Base-by-base conservation (phyloP, 306 rosid species). In the Argentina anserina region DNA sequence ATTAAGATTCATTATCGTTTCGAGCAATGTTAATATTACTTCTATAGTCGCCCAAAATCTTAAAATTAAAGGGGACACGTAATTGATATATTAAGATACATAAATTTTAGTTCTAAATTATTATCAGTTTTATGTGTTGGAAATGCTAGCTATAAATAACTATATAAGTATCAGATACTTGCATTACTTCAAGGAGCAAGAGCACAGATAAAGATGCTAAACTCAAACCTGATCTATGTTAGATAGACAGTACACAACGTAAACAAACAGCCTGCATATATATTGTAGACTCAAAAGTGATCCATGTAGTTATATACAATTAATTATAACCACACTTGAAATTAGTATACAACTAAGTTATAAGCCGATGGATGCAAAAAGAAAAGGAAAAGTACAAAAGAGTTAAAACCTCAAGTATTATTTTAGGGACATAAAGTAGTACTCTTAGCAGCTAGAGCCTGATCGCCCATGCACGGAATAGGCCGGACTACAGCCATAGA, bases 401-500 rank as follows among this genome's bases (percentile, higher is more conserved):
- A 69, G 25, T 70, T 74, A 76, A 52, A 21, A 56, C 66, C 80
- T 63, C 68, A 71, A 29, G 29, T 59, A 46, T 71, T 31, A 43
- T 58, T 60, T 52, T 8, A 33, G 29, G 26, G 65, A n/a, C 46
- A 21, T 9, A 26, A 8, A 36, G 34, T 3, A 52, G 37, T 12
- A 8, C 21, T 23, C 53, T 36, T 15, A 70, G 31, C n/a, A n/a
- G 75, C 74, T n/a, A 23, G 4, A 37, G 39, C 52, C 25, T 34
- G 49, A n/a, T 69, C 52, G 4, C 42, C 63, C 63, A 6, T 58
- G 63, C 20, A 26, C 13, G 31, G 11, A 18, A 31, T 20, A 33
- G 36, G 5, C 36, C 49, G 31, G 49, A 40, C 65, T 64, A 93
- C 34, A 94, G 95, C 98, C 98, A 94, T 0, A 94, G 62, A 17